A percentile compares a stretch with the other conserved stretches of the same genome.
Conservation (phyloP, 2,329 filamentous ascomycete genomes). For the Aspergillus alliaceus region DNA sequence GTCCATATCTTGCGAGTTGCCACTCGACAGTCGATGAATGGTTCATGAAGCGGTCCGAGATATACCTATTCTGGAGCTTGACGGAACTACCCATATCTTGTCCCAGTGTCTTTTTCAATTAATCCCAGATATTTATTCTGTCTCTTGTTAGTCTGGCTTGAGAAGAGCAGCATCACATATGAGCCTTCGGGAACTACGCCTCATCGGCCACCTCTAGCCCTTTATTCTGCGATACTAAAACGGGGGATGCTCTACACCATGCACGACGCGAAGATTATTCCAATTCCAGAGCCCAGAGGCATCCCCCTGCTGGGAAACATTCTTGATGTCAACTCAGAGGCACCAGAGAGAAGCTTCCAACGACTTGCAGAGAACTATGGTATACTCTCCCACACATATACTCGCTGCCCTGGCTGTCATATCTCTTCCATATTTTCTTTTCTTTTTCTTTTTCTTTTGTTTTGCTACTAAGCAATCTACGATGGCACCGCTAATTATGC, state of each 20-base stretch:
- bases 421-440: background rate
- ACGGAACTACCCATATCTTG: background rate
- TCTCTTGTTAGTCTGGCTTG: background rate
- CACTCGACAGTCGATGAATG: background rate
- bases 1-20: no score
- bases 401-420: background rate
- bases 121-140: background rate
- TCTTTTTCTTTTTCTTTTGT: background rate
- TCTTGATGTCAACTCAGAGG: constrained; percentile 60
- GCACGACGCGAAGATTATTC: constrained; percentile 19
- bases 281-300: constrained; percentile 65
- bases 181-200: background rate
- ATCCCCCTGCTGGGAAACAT: constrained; percentile 68
- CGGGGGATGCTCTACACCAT: constrained; percentile 1
- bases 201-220: background rate
- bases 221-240: no score
- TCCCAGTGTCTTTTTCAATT: no score
- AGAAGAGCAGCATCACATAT: background rate
- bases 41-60: background rate
- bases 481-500: background rate
- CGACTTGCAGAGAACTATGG: constrained; percentile 66
- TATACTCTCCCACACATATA: constrained; percentile 28
- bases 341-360: constrained; percentile 56
- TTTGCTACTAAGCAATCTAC: background rate
- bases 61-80: background rate